Evolutionary conservation across 2,329 filamentous ascomycete species (phyloP).

Genomic region (Botryosphaeria dothidea): DNA sequence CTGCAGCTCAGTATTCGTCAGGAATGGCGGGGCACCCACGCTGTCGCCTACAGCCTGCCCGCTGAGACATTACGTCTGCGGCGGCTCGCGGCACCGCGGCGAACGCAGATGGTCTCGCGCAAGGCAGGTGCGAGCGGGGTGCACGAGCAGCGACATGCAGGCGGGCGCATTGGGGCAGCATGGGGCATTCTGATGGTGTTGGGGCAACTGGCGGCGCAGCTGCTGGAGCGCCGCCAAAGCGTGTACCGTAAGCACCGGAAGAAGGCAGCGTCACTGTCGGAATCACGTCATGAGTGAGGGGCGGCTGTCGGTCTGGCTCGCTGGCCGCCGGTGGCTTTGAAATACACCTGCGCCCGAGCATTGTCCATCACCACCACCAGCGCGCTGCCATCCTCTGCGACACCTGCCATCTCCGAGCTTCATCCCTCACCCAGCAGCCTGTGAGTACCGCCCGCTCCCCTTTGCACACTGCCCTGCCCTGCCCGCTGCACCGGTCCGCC

Average conservation of each 20-base stretch:
- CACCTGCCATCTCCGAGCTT: conserved; percentile 6
- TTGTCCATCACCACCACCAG: background rate
- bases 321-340: conserved; percentile 8
- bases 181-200: background rate
- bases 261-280: background rate
- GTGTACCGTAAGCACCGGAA: background rate
- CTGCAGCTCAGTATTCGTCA: background rate
- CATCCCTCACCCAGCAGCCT: background rate
- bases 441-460: background rate
- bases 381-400: background rate
- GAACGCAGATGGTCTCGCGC: background rate
- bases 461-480: background rate
- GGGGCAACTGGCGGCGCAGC: background rate
- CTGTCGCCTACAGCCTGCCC: background rate
- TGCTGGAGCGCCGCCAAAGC: background rate
- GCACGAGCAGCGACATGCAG: background rate
- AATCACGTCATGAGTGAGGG: conserved; percentile 15
- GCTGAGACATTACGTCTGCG: background rate
- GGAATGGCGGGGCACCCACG: background rate
- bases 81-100: background rate
- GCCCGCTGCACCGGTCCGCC: background rate
- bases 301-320: conserved; percentile 9
- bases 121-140: background rate
- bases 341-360: conserved; percentile 14
- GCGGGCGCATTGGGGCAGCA: background rate